Evolutionary conservation across 2,329 filamentous ascomycete genomes (phyloP), one percentile per base, ranked within the genome.

Genomic region (Colletotrichum cuscutae): DNA sequence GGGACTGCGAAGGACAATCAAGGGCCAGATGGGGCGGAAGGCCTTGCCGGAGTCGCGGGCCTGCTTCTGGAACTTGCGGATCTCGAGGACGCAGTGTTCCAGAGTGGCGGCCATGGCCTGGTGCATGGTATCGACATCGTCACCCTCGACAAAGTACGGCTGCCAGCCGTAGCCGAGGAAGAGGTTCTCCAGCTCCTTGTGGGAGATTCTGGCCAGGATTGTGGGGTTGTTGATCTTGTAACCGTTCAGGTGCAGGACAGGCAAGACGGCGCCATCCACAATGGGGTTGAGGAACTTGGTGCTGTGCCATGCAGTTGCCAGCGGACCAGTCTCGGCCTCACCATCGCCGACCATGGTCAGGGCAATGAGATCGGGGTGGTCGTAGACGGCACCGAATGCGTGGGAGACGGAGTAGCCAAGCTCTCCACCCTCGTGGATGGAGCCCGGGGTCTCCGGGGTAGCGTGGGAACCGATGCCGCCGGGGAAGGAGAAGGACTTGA

Each of bases 141-240:
- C 90, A 61, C 93, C 93, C 79, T 95, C 93, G 60, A 95, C 93
- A 77, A 95, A 94, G 82, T 94, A 95, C 9, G 93, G 93, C 61
- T 91, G 89, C 91, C 92, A 95, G 76, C 93, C 93, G 77, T 95
- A 95, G 35, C 93, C 93, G 54, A 89, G 75, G 81, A 95, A 93
- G 22, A 95, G 85, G 28, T 87, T 84, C 76, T 90, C 88, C 6
- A 95, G 86, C 82, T 95, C 93, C 74, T 93, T 89, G 80, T 95
- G 92, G 56, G 89, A 89, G 78, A 95, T 92, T 76, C 93, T 90
- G 15, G 93, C 90, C 19, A 95, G 88, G 0, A 95, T 79, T 5
- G 91, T 95, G 9, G 92, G 92, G 81, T 94, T 94, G 85, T 94
- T 94, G 85, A 95, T 95, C 86, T 95, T 95, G 87, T 95, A 95